Evolutionary conservation across 306 rosid species (phyloP), one percentile per base, ranked within the genome.

Genomic region (Geum urbanum): DNA sequence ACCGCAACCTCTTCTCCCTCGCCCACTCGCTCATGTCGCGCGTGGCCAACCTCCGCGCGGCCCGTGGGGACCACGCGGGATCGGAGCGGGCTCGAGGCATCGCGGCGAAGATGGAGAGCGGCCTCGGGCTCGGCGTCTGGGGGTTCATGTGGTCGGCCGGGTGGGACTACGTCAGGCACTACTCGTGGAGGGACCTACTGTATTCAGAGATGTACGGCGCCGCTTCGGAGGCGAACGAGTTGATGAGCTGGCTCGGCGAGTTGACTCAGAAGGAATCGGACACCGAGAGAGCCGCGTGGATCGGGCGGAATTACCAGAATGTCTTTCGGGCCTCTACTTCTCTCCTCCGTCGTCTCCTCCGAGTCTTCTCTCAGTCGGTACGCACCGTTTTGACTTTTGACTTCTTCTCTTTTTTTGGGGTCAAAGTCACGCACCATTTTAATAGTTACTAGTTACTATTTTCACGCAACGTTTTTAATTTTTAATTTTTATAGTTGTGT

Each of bases 41-140:
- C 39, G 94, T 92, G 70, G 92, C 91, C 39, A 78, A 90, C 77
- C 90, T 88, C 35, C 94, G 97, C 44, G 79, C 84, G 77, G 24
- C 86, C 0, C 87, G 96, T 0, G 97, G 96, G 16, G 98, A 92
- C 70, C 0, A 66, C 41, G 55, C 82, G 48, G 97, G 91, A n/a
- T 75, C 94, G 20, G 53, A 71, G 3, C 84, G 94, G 22, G 97
- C 94, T 1, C 19, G 73, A 3, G 12, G 54, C 69, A 76, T 88
- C 24, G 89, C 92, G 16, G 66, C 72, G 22, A 80, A 72, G 80
- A 83, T 92, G 39, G 85, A 88, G 18, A 74, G 67, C 1, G 85
- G 84, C 11, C 41, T 77, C 3, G 80, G 85, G 3, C 19, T 88
- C 2, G 92, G 97, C 7, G 72, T 81, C 77, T 69, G 72, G 87